These are phyloP conservation scores for Cyclanthera cordifolia DNA, from an alignment of 306 rosid species.

Conservation along the genomic window DNA sequence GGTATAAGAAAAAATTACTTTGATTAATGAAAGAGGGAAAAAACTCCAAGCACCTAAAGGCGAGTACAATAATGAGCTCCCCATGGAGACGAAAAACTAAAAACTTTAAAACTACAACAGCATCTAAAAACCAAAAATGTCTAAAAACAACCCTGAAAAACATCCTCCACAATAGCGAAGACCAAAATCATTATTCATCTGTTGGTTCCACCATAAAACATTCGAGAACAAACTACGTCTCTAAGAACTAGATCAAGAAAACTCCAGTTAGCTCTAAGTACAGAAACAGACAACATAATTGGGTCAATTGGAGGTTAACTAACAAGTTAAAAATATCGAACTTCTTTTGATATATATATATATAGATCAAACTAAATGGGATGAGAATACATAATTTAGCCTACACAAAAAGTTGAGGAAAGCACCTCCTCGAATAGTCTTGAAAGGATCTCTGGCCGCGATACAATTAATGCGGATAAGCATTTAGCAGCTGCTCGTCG, in stretches of 20 bases:
- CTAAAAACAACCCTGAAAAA: too few species aligned
- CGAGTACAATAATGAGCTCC: too few species aligned
- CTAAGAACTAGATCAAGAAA: neutral
- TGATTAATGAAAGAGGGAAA: too few species aligned
- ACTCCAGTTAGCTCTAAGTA: neutral
- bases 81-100: too few species aligned
- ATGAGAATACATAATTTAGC: conserved; percentile 1
- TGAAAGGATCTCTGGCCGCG: conserved; percentile 93
- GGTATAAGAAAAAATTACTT: too few species aligned
- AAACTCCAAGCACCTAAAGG: too few species aligned
- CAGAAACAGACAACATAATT: neutral
- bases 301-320: neutral
- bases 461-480: conserved; percentile 87
- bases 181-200: too few species aligned
- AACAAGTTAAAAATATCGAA: neutral
- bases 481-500: conserved; percentile 99
- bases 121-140: too few species aligned
- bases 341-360: too few species aligned
- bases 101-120: too few species aligned
- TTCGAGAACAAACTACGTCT: conserved; percentile 3
- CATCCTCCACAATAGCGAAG: too few species aligned
- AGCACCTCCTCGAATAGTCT: conserved; percentile 84
- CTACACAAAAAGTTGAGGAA: conserved; percentile 5
- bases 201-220: neutral
- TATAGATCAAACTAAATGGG: neutral